Conservation (phyloP, 2,329 filamentous ascomycete genomes). For the Chrysosporium queenslandicum region DNA sequence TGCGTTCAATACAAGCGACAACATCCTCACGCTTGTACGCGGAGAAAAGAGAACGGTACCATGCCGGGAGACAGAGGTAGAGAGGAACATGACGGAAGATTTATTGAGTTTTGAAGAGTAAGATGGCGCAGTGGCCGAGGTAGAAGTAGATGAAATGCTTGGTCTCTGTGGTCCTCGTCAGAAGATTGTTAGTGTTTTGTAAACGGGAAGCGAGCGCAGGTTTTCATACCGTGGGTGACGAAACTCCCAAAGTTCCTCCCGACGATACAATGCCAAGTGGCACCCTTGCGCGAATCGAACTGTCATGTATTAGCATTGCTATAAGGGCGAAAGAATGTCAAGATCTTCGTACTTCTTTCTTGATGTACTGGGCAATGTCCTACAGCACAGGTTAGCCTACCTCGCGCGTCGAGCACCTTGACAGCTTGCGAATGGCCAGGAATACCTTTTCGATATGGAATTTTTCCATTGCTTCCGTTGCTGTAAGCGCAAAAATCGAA, state of each 20-base stretch:
- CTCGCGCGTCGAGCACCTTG: background rate
- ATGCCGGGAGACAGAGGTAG: background rate
- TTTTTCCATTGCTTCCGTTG: constrained; percentile 61
- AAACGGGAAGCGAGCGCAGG: background rate
- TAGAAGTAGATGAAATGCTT: constrained; percentile 99
- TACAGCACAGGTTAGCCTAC: constrained; percentile 30
- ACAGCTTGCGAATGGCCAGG: background rate
- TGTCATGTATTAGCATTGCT: constrained; percentile 33
- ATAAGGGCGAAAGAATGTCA: constrained; percentile 2
- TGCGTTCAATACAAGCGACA: background rate
- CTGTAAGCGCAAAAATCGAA: constrained; percentile 36
- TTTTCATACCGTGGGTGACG: constrained; percentile 75
- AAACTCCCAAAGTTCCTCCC: constrained; percentile 98
- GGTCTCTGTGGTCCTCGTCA: constrained; percentile 57
- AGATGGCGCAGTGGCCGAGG: constrained; percentile 92
- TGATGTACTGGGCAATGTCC: constrained; percentile 95
- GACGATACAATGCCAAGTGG: constrained; percentile 99
- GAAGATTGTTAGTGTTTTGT: background rate
- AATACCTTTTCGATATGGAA: constrained; percentile 61
- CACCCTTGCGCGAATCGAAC: constrained; percentile 95
- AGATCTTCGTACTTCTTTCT: constrained; percentile 60
- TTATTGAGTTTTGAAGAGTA: constrained; percentile 97
- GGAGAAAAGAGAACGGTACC: background rate
- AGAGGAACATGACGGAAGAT: background rate
- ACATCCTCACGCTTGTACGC: background rate